Base-by-base conservation (phyloP, 2,329 filamentous ascomycete species). In the Cladosporium sphaerospermum region DNA sequence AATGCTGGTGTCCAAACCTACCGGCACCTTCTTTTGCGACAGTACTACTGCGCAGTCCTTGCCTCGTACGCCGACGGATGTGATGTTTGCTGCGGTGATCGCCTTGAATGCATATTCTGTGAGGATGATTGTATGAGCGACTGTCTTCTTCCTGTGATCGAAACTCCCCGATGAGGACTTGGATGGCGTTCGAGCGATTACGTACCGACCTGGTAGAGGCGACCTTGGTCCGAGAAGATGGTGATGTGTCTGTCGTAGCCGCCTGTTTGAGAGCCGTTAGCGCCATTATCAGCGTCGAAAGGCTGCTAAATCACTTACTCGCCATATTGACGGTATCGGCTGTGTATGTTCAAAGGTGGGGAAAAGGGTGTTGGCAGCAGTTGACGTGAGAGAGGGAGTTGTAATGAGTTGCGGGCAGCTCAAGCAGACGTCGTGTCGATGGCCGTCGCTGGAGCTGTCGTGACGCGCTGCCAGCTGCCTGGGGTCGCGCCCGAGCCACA, bases 61-160 rank as follows among this genome's bases (percentile, higher is more conserved):
- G 73, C 93, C 93, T 69, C 90, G 83, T 63, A 99, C 84, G 64
- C 93, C 93, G 72, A 99, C 83, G 57, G 93, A 93, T 80, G 95
- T 99, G 78, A 99, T 97, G 75, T 97, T 97, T 64, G 93, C 93
- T 57, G 93, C 92, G 64, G 93, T 99, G 75, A 99, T 99, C 55
- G 93, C 93, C 79, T 99, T 99, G 85, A 99, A 99, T 65, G 93
- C 93, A 92, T 99, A 99, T 81, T 99, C 93, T 97, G 71, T 45
- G 41, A 56, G 45, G 45, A 36, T 42, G 44, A 23, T 28, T 55
- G 46, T 45, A 60, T 64, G 55, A 64, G 60, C 54, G 54, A 34
- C 45, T 32, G 56, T 50, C 39, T 18, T 19, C 33, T 4, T 10
- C 14, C 31, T 8, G 11, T 36, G 41, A 43, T 56, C 41, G 19